These are phyloP conservation scores for Aspergillus cavernicola DNA, from an alignment of 495 filamentous ascomycete species.

Conservation along the genomic window DNA sequence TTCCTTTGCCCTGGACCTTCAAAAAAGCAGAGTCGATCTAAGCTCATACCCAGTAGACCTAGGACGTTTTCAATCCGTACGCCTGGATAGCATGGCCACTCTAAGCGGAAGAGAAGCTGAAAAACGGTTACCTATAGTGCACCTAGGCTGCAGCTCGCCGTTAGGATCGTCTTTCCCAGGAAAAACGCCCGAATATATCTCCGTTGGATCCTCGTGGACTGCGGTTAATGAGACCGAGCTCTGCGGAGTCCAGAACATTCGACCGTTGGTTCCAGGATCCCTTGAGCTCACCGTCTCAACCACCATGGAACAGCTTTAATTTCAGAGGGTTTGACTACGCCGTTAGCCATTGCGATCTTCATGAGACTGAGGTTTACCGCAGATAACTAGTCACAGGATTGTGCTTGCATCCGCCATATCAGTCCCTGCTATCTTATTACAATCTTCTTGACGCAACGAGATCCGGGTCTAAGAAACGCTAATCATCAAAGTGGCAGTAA, in stretches of 20 bases:
- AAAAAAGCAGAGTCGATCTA: neutral
- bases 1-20: no score
- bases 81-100: constrained; percentile 3
- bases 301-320: no score
- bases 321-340: no score
- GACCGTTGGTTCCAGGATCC: constrained; percentile 17
- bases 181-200: neutral
- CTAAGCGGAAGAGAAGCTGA: neutral
- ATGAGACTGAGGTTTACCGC: constrained; percentile 1
- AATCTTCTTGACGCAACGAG: neutral
- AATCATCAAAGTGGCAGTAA: neutral
- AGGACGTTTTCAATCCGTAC: neutral
- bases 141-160: constrained; percentile 12
- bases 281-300: neutral
- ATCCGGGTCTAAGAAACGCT: no score
- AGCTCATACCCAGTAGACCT: neutral
- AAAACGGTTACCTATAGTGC: neutral
- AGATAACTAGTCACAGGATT: neutral
- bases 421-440: neutral
- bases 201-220: neutral
- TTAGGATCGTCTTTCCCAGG: neutral
- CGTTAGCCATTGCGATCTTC: no score
- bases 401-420: neutral
- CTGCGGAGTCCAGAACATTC: constrained; percentile 21
- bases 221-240: neutral